phyloP scores from a whole-genome alignment of 257 asterid species.

The Plectranthus barbatus region DNA sequence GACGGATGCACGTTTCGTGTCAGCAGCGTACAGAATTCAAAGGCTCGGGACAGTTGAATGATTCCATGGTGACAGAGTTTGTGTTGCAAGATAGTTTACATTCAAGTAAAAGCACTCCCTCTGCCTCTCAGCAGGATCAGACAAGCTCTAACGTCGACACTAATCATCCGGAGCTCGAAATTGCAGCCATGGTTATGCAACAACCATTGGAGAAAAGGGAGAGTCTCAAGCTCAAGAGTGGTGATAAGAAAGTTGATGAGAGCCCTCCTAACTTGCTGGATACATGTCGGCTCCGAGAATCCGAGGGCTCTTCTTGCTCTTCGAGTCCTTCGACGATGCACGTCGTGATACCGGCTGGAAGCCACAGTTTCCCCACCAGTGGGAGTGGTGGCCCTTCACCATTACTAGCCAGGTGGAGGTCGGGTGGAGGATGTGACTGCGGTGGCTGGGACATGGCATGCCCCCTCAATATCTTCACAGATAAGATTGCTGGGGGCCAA shows the following conservation, averaged over 20 bases:
- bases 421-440: slow-evolving; percentile 92
- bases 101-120: slow-evolving; percentile 28
- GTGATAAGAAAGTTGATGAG: slow-evolving; percentile 28
- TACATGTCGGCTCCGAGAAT: slow-evolving; percentile 21
- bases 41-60: slow-evolving; percentile 29
- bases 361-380: slow-evolving; percentile 53
- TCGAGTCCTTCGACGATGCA: slow-evolving; percentile 33
- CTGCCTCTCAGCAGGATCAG: slow-evolving; percentile 33
- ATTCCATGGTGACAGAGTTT: slow-evolving; percentile 69
- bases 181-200: slow-evolving; percentile 62
- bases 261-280: slow-evolving; percentile 29
- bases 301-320: slow-evolving; percentile 15
- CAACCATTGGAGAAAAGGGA: slow-evolving; percentile 63
- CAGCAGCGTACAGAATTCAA: slow-evolving; percentile 37
- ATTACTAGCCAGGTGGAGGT: slow-evolving; percentile 76
- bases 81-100: slow-evolving; percentile 43
- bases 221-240: slow-evolving; percentile 45
- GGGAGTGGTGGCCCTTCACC: slow-evolving; percentile 61
- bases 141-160: slow-evolving; percentile 14
- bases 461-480: slow-evolving; percentile 52
- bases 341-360: slow-evolving; percentile 77
- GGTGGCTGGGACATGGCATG: slow-evolving; percentile 99
- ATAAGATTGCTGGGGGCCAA: slow-evolving; percentile 24
- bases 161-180: slow-evolving; percentile 51
- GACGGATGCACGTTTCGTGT: slow-evolving; percentile 71